Percentiles rank a stretch among this genome's conserved stretches.
Evolutionary conservation across 176 grass and related monocot genomes (phyloP).

Genomic region (Chloris gayana): DNA sequence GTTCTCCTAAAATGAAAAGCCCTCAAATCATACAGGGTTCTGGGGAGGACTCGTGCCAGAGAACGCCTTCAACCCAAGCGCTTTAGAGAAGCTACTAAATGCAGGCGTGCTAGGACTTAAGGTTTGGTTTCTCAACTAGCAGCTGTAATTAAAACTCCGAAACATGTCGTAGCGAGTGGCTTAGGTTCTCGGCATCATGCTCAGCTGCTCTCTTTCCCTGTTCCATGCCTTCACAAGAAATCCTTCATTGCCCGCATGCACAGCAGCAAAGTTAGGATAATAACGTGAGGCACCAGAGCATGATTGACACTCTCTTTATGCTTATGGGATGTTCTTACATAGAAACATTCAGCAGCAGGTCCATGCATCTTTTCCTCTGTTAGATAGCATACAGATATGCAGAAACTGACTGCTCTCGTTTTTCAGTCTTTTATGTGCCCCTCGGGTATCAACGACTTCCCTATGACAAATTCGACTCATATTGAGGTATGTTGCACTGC

Average conservation of each 20-base stretch:
- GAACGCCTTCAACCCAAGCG: constrained; percentile 77
- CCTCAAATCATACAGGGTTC: constrained; percentile 74
- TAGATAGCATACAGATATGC: neutral
- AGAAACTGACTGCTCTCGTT: constrained; percentile 18
- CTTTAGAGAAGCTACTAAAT: constrained; percentile 68
- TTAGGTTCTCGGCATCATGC: neutral
- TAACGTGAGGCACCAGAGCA: neutral
- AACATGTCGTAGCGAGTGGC: no score
- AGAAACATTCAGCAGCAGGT: constrained; percentile 4
- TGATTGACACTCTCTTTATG: neutral
- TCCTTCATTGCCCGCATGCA: neutral
- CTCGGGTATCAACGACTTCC: constrained; percentile 93
- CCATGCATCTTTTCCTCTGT: neutral
- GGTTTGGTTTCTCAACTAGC: constrained; percentile 44
- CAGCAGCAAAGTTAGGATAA: neutral
- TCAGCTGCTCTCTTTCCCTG: neutral
- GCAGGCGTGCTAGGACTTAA: constrained; percentile 91
- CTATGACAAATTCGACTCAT: constrained; percentile 98
- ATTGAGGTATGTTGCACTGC: constrained; percentile 62
- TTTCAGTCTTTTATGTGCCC: constrained; percentile 97
- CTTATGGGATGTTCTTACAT: neutral
- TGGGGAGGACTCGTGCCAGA: constrained; percentile 99
- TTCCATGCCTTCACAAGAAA: neutral
- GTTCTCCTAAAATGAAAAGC: neutral
- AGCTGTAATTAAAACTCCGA: neutral